Evolutionary conservation across 768 basidiomycete species (phyloP).

Genomic region (Mycena metata): DNA sequence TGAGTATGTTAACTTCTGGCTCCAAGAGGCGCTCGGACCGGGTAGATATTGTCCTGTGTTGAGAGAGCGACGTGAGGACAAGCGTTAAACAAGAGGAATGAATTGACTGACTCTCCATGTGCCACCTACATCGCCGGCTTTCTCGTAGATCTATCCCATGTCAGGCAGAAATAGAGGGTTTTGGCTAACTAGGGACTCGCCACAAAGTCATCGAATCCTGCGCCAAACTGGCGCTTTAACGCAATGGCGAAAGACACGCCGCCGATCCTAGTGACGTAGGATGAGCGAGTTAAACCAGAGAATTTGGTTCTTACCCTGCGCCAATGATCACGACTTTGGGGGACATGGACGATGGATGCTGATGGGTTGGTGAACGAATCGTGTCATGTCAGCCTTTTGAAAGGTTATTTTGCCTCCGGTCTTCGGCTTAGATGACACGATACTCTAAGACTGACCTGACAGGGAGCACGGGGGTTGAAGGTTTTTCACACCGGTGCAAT

Average conservation of each 20-base stretch:
- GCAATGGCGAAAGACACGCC: constrained; percentile 18
- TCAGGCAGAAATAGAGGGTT: background rate
- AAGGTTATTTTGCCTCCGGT: too few relatives aligned
- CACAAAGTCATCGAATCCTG: constrained; percentile 12
- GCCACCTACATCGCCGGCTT: too few relatives aligned
- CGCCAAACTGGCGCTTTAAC: constrained; percentile 10
- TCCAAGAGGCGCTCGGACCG: constrained; percentile 39
- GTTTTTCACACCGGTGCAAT: too few relatives aligned
- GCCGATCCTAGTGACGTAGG: background rate
- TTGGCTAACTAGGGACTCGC: background rate
- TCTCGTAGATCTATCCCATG: constrained; percentile 8
- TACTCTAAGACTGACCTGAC: too few relatives aligned
- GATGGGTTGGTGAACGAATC: too few relatives aligned
- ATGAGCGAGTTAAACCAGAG: too few relatives aligned
- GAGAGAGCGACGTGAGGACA: background rate
- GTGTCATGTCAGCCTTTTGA: too few relatives aligned
- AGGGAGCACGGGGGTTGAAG: too few relatives aligned
- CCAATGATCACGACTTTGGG: too few relatives aligned
- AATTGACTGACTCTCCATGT: constrained; percentile 59
- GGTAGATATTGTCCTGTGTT: constrained; percentile 53
- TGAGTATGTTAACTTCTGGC: constrained; percentile 37
- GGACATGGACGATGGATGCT: too few relatives aligned
- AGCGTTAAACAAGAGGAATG: background rate
- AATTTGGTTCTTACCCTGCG: too few relatives aligned
- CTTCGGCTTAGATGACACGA: too few relatives aligned